Evolutionary conservation across 768 basidiomycete species (phyloP), one percentile per base, ranked within the genome.

Genomic region (Galerina marginata): DNA sequence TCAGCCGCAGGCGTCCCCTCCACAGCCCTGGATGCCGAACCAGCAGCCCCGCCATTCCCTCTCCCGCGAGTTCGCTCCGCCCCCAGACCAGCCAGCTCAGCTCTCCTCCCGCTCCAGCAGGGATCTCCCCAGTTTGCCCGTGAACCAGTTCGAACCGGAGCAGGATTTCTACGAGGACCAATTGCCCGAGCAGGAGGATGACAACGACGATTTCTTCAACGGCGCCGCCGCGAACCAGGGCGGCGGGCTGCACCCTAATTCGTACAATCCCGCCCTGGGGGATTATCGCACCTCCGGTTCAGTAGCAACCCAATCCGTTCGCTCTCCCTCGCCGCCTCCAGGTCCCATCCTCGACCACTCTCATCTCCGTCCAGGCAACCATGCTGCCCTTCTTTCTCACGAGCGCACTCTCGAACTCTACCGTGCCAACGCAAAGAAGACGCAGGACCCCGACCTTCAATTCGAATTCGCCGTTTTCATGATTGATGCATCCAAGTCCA

Each of bases 381-480:
- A 95, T 67, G 97, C 96, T 3, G 88, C 95, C 6, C 86, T 99
- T 11, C 89, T 98, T 65, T 95, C 94, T 0, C 92, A 98, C 74
- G 95, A 96, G 75, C 92, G 92, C 59, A 99, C 97, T 2, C 88
- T 99, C 60, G 95, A 98, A 74, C 88, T 97, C 62, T 99, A 99
- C 80, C 92, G 97, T 48, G 88, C 90, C 45, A 99, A 99, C 75
- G 97, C 96, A 36, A 97, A 96, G 80, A 99, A 99, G 79, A 97
- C 96, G 0, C 95, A 97, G 78, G 95, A 99, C 74, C 96, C 96
- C 0, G 94, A 98, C 69, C 80, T 98, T 57, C 96, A 96, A 72
- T 99, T 95, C 80, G 97, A 99, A 73, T 98, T 99, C 67, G 94
- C 96, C 42, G 93, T 96, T 9, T 98, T 99, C 83, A 95, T 98